A percentile compares a stretch with the other conserved stretches of the same genome.
phyloP scores from a whole-genome alignment of 352 stramenopile genomes.

The Phytophthora hybrid region DNA sequence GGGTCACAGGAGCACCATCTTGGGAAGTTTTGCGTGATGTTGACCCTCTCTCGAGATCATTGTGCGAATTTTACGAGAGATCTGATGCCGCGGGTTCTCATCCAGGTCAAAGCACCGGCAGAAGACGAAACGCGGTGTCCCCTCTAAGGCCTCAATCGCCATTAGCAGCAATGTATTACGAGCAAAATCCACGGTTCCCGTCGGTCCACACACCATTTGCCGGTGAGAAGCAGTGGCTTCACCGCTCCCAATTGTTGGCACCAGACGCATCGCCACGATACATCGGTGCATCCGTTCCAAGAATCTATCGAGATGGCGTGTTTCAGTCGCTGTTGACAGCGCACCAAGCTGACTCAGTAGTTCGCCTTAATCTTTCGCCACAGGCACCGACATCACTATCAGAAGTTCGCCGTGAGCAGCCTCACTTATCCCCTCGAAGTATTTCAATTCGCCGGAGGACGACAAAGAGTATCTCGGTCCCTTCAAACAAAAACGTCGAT shows the following conservation, averaged over 20 bases:
- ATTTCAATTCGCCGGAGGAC: conserved; percentile 10
- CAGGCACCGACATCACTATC: conserved; percentile 28
- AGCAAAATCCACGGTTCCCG: conserved; percentile 73
- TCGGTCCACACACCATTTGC: conserved; percentile 58
- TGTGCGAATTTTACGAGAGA: conserved; percentile 39
- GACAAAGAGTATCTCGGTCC: background rate
- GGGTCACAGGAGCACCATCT: conserved; percentile 43
- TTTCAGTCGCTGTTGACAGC: conserved; percentile 61
- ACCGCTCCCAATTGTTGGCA: conserved; percentile 53
- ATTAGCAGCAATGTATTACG: conserved; percentile 37
- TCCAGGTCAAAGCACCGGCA: background rate
- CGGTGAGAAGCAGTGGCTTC: conserved; percentile 61
- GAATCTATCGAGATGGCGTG: conserved; percentile 61
- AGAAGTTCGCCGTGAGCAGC: conserved; percentile 22
- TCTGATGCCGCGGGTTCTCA: background rate
- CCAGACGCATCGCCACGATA: conserved; percentile 64
- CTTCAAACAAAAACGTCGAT: background rate
- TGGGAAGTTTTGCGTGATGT: conserved; percentile 50
- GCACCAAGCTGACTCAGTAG: conserved; percentile 57
- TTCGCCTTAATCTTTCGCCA: conserved; percentile 53
- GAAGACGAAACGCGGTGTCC: background rate
- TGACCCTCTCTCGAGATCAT: conserved; percentile 49
- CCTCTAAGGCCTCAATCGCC: conserved; percentile 4
- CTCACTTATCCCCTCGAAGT: conserved; percentile 26
- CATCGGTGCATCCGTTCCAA: conserved; percentile 57